Evolutionary conservation across 768 basidiomycete species (phyloP).

Genomic region (Suillus subaureus): DNA sequence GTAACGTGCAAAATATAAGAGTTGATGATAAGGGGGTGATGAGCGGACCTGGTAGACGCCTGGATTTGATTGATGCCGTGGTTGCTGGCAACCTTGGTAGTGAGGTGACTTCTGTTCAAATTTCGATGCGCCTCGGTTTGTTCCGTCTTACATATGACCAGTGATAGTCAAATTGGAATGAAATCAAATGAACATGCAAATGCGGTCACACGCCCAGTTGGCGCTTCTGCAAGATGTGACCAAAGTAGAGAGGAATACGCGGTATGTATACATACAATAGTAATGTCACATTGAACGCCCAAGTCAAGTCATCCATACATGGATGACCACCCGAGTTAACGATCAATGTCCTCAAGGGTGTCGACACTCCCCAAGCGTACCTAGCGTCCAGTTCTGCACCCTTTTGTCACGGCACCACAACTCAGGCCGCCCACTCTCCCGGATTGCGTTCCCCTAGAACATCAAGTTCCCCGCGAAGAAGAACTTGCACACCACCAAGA

Average conservation of each 20-base stretch:
- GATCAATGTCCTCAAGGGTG: background rate
- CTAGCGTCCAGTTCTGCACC: conserved; percentile 25
- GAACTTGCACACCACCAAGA: conserved; percentile 51
- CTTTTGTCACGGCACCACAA: conserved; percentile 42
- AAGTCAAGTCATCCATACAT: background rate
- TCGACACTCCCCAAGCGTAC: background rate
- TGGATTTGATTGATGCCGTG: background rate
- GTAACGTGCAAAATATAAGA: background rate
- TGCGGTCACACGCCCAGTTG: background rate
- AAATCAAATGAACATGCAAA: background rate
- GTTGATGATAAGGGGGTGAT: background rate
- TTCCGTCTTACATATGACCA: background rate
- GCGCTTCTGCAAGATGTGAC: background rate
- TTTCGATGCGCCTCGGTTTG: background rate
- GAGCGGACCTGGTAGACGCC: background rate
- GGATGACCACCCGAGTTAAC: background rate
- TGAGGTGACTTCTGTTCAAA: background rate
- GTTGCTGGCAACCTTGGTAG: background rate
- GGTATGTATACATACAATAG: background rate
- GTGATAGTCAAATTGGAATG: no score
- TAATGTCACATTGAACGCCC: background rate
- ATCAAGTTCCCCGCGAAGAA: conserved; percentile 64
- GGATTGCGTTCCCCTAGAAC: conserved; percentile 61
- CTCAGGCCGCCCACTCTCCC: conserved; percentile 31
- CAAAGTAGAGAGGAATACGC: background rate